Base-by-base conservation (phyloP, 768 basidiomycete genomes). In the Suillus spraguei region DNA sequence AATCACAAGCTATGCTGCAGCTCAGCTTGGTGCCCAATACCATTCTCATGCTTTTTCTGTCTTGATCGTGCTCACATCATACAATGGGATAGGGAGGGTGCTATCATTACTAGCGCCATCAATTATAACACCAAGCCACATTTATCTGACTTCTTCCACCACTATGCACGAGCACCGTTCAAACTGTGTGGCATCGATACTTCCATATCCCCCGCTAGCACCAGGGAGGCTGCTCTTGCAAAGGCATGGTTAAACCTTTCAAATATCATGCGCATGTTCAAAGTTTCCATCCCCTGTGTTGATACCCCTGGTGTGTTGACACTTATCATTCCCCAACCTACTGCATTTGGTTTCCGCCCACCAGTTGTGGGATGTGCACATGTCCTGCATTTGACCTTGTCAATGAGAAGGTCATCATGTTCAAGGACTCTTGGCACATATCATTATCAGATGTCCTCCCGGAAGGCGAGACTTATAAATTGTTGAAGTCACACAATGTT, bases 21-120 rank as follows among this genome's bases (percentile, higher is more conserved):
- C 28, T 47, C 69, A 70, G 28, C 59, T 65, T 32, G 59, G 61
- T 17, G 41, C 62, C 49, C 69, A 70, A 66, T 70, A 65, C 60
- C 55, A 46, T 33, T 47, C 66, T 24, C 69, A 70, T 54, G 58
- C 63, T 9, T 70, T 65, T 33, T 67, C 64, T 14, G 46, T 69
- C 47, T 60, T 70, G 36, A 46, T 70, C 41, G 42, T 49, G 56
- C 68, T n/a, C 39, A 52, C 22, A 59, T 69, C 20, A 59, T 69
- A n/a, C 32, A 60, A 22, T 68, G 67, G 68, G 68, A 69, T 59
- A 44, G 61, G 44, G 54, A 56, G n/a, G 68, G 65, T 35, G 60
- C 62, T 6, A 59, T 69, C 17, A 52, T 69, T 32, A 64, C 67
- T 38, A 41, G 22, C 7, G 5, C 5, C 8, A 38, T 59, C 36